Evolutionary conservation across 1,284 basidiomycete genomes (phyloP), one percentile per base, ranked within the genome.

Genomic region (Ceratobasidium sp.): DNA sequence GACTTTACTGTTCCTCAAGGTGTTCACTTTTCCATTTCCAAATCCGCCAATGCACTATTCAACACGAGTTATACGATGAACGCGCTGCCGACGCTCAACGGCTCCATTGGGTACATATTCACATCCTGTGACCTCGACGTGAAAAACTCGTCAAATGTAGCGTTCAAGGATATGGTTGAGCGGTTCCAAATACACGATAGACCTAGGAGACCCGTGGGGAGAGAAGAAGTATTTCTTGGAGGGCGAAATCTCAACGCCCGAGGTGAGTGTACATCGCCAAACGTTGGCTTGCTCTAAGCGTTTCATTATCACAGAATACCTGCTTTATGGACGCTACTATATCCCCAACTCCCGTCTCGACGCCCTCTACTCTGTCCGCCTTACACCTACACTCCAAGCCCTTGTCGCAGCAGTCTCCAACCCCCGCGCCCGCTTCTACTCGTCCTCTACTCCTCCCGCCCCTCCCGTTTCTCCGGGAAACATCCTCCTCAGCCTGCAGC

Each of bases 21-120:
- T 1, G 86, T 96, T 29, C 90, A 93, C 80, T 87, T 96, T 77
- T 91, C 91, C 4, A 89, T 97, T 70, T 95, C 96, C 19, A 97
- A 97, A 81, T 91, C 95, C 1, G 95, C 96, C 6, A 95, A 96
- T 81, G 88, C 93, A 0, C 86, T 97, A 56, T 98, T 98, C 86
- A 94, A 90, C 83, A 97, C 95, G 0, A 93, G 93, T 0, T 96
- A 97, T 83, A 92, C 95, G 2, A 93, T 97, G 86, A 96, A 94
- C 77, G 95, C 95, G 8, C 89, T 98, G 83, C 96, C 96, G 0
- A 93, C 93, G 9, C 88, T 98, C 71, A 94, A 94, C 80, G 97
- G 96, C n/a, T 95, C 94, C 0, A 87, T 98, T 56, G 95, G 95
- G 51, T 98, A 98, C 83, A 94, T 98, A 79, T 96, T 97, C 81